Base-by-base conservation (phyloP, 202 grass and related monocot genomes). In the Miscanthus sacchariflorus region DNA sequence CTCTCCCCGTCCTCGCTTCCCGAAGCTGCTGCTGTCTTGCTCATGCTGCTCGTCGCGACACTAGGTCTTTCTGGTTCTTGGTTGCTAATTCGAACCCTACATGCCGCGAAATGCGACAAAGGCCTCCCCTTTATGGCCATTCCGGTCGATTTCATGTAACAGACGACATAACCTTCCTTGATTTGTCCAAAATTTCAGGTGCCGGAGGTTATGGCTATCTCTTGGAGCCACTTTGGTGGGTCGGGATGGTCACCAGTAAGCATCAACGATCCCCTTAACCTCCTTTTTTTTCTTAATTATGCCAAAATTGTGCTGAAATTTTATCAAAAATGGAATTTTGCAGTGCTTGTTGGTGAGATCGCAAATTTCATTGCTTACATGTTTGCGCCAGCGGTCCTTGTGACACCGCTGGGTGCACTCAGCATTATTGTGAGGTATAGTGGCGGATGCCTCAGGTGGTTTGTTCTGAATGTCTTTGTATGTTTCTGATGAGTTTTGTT, bases 281-380 rank as follows among this genome's bases (percentile, higher is more conserved):
- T 66, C 84, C 40, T 88, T 75, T 81, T 24, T 74, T 86, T 74
- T 86, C 49, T 28, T 45, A 78, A 70, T 38, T 69, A 70, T 85
- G 8, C 24, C 36, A 49, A 25, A 85, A 56, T 61, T 92, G 21
- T 30, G 44, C 18, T 50, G 27, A 65, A 76, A 49, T 80, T 40
- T 79, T 36, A 12, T 13, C 3, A 70, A 78, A 85, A 42, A 42
- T 33, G 14, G 2, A 77, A 77, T 40, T 75, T 83, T 86, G 5
- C 88, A 96, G 94, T 99, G 97, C 88, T 99, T 69, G 75, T 96
- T 14, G 97, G 97, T 19, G 97, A 99, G 88, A 93, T 92, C 15
- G 91, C 97, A 63, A 99, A 99, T 88, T 99, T 99, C 82, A 85
- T 99, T 1, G 97, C 97, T 0, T 96, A 99, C 90, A 99, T 99